phyloP scores from a whole-genome alignment of 345 rosid genomes.

The Citrus sp. region DNA sequence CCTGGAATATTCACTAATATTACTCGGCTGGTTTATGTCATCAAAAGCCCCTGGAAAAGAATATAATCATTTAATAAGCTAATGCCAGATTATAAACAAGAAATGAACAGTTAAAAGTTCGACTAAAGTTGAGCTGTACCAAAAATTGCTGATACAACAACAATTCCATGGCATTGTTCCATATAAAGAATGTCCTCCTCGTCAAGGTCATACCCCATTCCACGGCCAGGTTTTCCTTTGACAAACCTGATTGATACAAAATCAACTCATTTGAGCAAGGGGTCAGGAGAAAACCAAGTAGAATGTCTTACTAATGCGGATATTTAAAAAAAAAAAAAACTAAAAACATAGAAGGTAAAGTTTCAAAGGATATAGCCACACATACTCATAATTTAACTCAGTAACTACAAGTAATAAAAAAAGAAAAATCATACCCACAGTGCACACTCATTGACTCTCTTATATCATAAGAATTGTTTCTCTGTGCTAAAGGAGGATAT shows the following conservation, averaged over 20 bases:
- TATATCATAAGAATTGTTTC: slow-evolving; percentile 80
- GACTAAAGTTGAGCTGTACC: slow-evolving; percentile 43
- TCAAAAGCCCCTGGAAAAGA: slow-evolving; percentile 80
- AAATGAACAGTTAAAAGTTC: slow-evolving; percentile 10
- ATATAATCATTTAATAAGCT: slow-evolving; percentile 19
- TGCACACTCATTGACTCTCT: slow-evolving; percentile 81
- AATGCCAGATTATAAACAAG: not conserved
- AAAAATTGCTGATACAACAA: slow-evolving; percentile 95
- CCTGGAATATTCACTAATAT: slow-evolving; percentile 73
- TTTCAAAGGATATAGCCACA: slow-evolving; percentile 3
- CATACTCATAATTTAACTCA: not conserved
- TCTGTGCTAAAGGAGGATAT: slow-evolving; percentile 75
- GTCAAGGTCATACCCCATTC: slow-evolving; percentile 86
- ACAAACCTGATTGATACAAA: slow-evolving; percentile 59
- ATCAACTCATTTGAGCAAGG: not conserved
- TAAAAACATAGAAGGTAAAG: not conserved
- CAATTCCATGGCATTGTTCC: slow-evolving; percentile 86
- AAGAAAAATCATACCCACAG: slow-evolving; percentile 71
- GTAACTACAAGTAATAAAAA: not conserved
- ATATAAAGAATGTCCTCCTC: slow-evolving; percentile 79
- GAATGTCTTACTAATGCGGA: not conserved
- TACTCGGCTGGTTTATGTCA: slow-evolving; percentile 76
- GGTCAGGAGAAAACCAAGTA: slow-evolving; percentile 7
- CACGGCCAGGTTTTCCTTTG: slow-evolving; percentile 76
- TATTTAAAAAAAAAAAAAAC: not conserved